phyloP scores from a whole-genome alignment of 1,284 basidiomycete genomes.

The Austropuccinia psidii region DNA sequence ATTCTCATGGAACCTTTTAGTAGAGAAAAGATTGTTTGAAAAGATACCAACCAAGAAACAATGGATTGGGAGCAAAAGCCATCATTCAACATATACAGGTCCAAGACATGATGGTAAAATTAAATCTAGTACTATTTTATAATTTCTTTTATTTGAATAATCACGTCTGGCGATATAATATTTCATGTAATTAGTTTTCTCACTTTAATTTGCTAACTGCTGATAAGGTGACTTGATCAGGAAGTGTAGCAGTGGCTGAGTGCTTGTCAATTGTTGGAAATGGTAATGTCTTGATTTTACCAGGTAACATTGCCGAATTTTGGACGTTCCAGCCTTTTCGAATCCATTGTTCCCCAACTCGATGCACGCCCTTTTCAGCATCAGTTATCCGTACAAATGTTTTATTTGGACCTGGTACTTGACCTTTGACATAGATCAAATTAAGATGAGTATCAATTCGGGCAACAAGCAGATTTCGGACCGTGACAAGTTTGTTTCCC shows the following conservation, averaged over 20 bases:
- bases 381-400: slow-evolving; percentile 49
- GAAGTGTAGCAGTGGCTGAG: slow-evolving; percentile 42
- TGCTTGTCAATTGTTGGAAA: slow-evolving; percentile 46
- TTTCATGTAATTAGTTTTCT: too few relatives aligned
- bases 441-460: slow-evolving; percentile 78
- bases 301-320: slow-evolving; percentile 43
- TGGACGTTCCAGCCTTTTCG: slow-evolving; percentile 43
- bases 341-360: slow-evolving; percentile 44
- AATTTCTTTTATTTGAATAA: too few relatives aligned
- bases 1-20: too few relatives aligned
- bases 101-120: too few relatives aligned
- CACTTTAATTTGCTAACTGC: slow-evolving; percentile 19
- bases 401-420: slow-evolving; percentile 54
- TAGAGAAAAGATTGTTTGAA: too few relatives aligned
- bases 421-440: slow-evolving; percentile 70
- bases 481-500: slow-evolving; percentile 73
- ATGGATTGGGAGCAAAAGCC: too few relatives aligned
- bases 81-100: too few relatives aligned
- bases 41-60: too few relatives aligned
- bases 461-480: slow-evolving; percentile 81
- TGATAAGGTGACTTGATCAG: slow-evolving; percentile 22
- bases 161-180: too few relatives aligned
- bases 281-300: slow-evolving; percentile 44
- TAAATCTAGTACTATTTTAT: too few relatives aligned
- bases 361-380: slow-evolving; percentile 44